Evolutionary conservation across 1,284 basidiomycete genomes (phyloP), one percentile per base, ranked within the genome.

Genomic region (Pterulicium gracile): DNA sequence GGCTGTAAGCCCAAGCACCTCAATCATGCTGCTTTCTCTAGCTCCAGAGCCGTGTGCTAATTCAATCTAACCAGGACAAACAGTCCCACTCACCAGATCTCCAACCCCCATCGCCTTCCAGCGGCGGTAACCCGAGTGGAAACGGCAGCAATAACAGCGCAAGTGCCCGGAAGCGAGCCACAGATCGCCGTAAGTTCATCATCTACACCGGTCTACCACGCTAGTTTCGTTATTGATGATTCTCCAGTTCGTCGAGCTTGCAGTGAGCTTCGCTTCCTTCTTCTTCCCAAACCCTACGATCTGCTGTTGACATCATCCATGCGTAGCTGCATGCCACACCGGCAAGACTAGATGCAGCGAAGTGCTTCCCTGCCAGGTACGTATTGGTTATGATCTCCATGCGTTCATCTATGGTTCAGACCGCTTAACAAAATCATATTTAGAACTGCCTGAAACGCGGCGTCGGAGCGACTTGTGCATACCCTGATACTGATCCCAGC

Each of bases 331-430:
- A n/a, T 87, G 83, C 63, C 84, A 87, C 61, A 67, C 80, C 45
- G 83, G 84, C 45, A 87, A 87, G 64, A 87, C 83, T 7, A 67
- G 84, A 53, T 87, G 83, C 56, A 85, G 81, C 54, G 83, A 87
- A 62, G 75, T 77, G 27, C 69, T 87, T 19, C 83, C 83, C 3
- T 87, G 82, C 62, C 83, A 86, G 74, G 82, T 81, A 51, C 20
- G 67, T 58, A 40, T 48, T n/a, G 22, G 22, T 43, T 36, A 43
- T 45, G 27, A 42, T 32, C 23, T 49, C 51, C 49, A 24, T 43
- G 48, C 20, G 17, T 32, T 34, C 32, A 41, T 34, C 42, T 41
- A 21, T 50, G 50, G 44, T 44, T 24, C 47, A 44, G 47, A 43
- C 36, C 40, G 13, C 44, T 4, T 47, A 39, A 45, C 48, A 53